Percentiles rank a stretch among this genome's conserved stretches.
Conservation (phyloP, 768 basidiomycete species). For the Amanita muscaria region DNA sequence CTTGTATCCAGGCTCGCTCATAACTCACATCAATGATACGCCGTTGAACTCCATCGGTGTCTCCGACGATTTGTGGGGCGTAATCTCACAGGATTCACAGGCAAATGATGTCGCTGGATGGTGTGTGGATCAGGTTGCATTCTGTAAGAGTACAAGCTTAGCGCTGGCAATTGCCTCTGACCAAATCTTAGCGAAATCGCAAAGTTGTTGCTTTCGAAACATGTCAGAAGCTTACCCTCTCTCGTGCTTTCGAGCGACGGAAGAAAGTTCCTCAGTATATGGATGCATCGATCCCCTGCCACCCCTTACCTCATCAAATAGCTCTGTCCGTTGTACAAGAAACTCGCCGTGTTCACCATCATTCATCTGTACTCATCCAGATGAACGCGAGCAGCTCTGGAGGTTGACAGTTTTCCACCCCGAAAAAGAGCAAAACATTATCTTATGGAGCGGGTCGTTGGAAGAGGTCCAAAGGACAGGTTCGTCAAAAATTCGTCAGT, state of each 20-base stretch:
- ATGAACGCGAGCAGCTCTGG: conserved; percentile 40
- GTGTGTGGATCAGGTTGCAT: conserved; percentile 37
- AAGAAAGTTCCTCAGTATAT: conserved; percentile 15
- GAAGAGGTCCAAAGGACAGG: conserved; percentile 62
- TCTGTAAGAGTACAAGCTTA: conserved; percentile 14
- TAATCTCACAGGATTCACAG: conserved; percentile 27
- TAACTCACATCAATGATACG: conserved; percentile 61
- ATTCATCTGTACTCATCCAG: conserved; percentile 46
- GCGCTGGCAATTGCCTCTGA: not conserved
- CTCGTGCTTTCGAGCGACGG: conserved; percentile 39
- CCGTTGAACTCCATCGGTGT: conserved; percentile 24
- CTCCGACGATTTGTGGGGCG: conserved; percentile 35
- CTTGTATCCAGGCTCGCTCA: conserved; percentile 46
- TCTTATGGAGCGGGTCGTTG: conserved; percentile 70
- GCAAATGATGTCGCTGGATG: conserved; percentile 38
- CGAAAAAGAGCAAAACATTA: conserved; percentile 24
- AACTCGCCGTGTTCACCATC: conserved; percentile 25
- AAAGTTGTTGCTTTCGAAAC: conserved; percentile 17
- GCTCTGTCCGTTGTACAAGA: conserved; percentile 32
- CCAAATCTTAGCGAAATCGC: conserved; percentile 13
- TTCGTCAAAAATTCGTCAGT: conserved; percentile 18
- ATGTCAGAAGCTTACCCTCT: conserved; percentile 17
- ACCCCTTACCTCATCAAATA: conserved; percentile 31
- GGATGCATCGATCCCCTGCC: conserved; percentile 53
- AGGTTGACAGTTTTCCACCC: conserved; percentile 37